Evolutionary conservation across 2,329 filamentous ascomycete genomes (phyloP), one percentile per base, ranked within the genome.

Genomic region (Fusarium coicis): DNA sequence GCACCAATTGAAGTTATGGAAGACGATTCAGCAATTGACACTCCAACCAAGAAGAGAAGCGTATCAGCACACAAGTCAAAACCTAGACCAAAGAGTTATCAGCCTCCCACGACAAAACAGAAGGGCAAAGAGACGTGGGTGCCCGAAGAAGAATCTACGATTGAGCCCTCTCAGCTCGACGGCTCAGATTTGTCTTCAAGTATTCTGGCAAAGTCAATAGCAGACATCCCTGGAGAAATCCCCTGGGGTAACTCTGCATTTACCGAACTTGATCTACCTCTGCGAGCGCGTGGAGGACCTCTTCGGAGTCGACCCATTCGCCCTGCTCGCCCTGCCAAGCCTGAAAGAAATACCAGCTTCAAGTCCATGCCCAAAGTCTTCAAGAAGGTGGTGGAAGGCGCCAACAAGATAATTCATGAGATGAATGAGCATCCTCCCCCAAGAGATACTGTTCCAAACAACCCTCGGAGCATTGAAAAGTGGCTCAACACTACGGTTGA

Each of bases 181-280:
- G 70, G 68, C 8, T 83, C 80, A 8, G 82, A 83, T 21, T 49
- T 82, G 8, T 80, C 78, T 7, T 82, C 83, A 5, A 82, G 80
- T 52, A 69, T 83, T 15, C 74, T 85, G 8, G 85, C 84, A 39
- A 89, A 89, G 71, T 87, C 88, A 5, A 77, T 91, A 39, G 88
- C 88, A 21, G 89, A 91, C 42, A 88, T 83, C 19, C 78, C 81
- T 5, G 82, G 81, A 15, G 90, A 92, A 18, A 91, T 92, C 54
- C 89, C 90, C 0, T 87, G 91, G 77, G 90, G 90, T 10, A 88
- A 88, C 70, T 92, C 90, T 23, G 90, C 90, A n/a, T 92, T 92
- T 73, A 92, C 89, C 72, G 89, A 89, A 74, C 83, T 92, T 11
- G 89, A 91, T 59, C 79, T 92, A 3, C 85, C 89, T 2, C 76